Percentiles rank a stretch among this genome's conserved stretches.
Conservation (phyloP, 441 rosid genomes). For the Macaranga tanarius region DNA sequence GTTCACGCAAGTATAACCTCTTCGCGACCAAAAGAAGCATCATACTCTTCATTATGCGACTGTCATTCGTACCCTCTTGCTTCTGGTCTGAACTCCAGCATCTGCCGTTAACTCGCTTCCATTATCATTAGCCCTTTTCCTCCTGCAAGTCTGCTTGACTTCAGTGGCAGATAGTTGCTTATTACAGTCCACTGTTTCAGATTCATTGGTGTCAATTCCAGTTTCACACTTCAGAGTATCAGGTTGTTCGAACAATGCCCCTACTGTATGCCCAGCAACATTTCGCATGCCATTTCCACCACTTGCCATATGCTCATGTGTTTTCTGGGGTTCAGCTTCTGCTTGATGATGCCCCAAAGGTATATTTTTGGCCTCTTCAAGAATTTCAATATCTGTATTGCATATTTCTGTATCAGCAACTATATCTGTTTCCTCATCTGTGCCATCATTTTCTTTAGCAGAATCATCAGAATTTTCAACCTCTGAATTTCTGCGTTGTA, state of each 20-base stretch:
- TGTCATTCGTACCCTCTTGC: constrained; percentile 3
- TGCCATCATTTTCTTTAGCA: constrained; percentile 16
- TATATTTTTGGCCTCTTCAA: neutral
- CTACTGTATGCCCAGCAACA: neutral
- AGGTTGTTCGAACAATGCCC: neutral
- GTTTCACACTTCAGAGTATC: neutral
- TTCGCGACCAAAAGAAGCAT: neutral
- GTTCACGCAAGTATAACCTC: neutral
- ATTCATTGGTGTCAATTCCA: neutral
- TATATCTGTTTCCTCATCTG: constrained; percentile 13
- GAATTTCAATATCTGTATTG: neutral
- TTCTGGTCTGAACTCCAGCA: constrained; percentile 17
- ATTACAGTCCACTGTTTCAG: constrained; percentile 8
- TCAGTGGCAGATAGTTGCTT: constrained; percentile 3
- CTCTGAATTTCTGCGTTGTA: constrained; percentile 27
- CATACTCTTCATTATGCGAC: neutral
- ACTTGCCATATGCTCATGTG: neutral
- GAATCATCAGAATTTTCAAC: constrained; percentile 20
- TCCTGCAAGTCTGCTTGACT: constrained; percentile 16
- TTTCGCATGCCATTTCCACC: neutral
- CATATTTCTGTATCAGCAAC: constrained; percentile 3
- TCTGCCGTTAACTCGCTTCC: neutral
- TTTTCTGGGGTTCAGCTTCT: neutral
- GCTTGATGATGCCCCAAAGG: neutral
- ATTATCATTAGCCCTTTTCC: constrained; percentile 14